Evolutionary conservation across 1,139 yeast genomes (phyloP), one percentile per base, ranked within the genome.

Genomic region (Kodamaea sp.): DNA sequence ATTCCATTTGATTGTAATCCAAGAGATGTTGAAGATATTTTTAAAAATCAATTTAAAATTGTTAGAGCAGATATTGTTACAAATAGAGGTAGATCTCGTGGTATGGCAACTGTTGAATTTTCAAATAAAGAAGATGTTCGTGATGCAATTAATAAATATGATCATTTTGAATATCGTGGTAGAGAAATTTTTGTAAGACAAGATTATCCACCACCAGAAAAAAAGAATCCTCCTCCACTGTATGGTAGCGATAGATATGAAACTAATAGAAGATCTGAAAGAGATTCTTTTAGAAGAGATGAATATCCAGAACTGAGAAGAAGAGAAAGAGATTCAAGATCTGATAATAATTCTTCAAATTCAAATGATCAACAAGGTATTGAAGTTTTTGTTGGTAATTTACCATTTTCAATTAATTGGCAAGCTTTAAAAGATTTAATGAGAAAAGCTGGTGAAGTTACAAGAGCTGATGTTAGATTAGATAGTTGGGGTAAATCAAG

Each of bases 91-190:
- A 86, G 87, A 54, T 84, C 90, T 61, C 72, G 94, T 67, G 90
- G 98, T 47, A 84, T 83, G 92, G 94, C 90, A 37, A 87, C 96
- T 12, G 97, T 92, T 30, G 97, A 92, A 61, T 92, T 84, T 55
- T 70, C 80, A 9, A 70, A 71, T 38, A 70, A 74, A 41, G 82
- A 77, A 20, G 87, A 81, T 43, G 97, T 90, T 2, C 75, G 73
- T 40, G 73, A 68, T 29, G 97, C 97, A 22, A 88, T 92, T 49
- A 67, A 70, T 39, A 73, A 78, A 50, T 82, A 75, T 54, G 85
- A 87, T 62, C 84, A 85, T 55, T 71, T 78, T 27, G 74, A 70
- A 36, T 77, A 84, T 49, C 68, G 73, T 57, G 96, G 92, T 10
- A 81, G 98, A 58, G 83, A 81, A 52, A 84, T 92, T 34, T 90